Conservation (phyloP, 805 yeast species). For the Candida stauntonica region DNA sequence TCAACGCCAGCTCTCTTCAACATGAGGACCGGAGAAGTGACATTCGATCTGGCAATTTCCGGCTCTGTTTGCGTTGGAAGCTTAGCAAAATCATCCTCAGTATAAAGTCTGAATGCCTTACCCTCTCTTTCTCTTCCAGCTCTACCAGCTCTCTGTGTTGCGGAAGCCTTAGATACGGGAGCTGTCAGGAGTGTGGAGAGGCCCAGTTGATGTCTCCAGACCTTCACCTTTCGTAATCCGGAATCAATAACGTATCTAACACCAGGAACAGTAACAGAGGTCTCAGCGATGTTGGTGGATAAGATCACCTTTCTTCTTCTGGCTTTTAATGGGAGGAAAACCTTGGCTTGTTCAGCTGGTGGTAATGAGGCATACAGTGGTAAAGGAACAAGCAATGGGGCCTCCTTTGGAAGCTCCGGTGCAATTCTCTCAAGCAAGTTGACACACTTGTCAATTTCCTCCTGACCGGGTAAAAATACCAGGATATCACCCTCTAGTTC, state of each 20-base stretch:
- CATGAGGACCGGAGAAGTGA: slow-evolving; percentile 78
- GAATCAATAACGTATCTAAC: slow-evolving; percentile 90
- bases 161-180: slow-evolving; percentile 91
- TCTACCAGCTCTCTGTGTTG: slow-evolving; percentile 94
- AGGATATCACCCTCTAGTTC: slow-evolving; percentile 85
- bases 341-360: slow-evolving; percentile 74
- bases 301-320: slow-evolving; percentile 79
- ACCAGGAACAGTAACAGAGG: slow-evolving; percentile 94
- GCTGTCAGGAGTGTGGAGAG: slow-evolving; percentile 89
- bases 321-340: slow-evolving; percentile 63
- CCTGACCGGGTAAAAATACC: slow-evolving; percentile 94
- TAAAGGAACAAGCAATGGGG: slow-evolving; percentile 69
- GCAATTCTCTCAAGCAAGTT: slow-evolving; percentile 55
- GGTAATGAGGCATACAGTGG: slow-evolving; percentile 95
- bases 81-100: slow-evolving; percentile 61
- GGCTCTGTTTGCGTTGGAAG: slow-evolving; percentile 84
- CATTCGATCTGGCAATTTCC: slow-evolving; percentile 83
- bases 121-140: slow-evolving; percentile 99
- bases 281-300: slow-evolving; percentile 96
- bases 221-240: slow-evolving; percentile 88
- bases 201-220: slow-evolving; percentile 91
- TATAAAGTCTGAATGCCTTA: slow-evolving; percentile 78
- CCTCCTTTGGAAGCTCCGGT: slow-evolving; percentile 63
- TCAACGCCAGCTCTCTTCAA: slow-evolving; percentile 79
- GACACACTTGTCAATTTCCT: slow-evolving; percentile 87